Conservation (phyloP, 352 stramenopile species). For the Aphanomyces stellatus region DNA sequence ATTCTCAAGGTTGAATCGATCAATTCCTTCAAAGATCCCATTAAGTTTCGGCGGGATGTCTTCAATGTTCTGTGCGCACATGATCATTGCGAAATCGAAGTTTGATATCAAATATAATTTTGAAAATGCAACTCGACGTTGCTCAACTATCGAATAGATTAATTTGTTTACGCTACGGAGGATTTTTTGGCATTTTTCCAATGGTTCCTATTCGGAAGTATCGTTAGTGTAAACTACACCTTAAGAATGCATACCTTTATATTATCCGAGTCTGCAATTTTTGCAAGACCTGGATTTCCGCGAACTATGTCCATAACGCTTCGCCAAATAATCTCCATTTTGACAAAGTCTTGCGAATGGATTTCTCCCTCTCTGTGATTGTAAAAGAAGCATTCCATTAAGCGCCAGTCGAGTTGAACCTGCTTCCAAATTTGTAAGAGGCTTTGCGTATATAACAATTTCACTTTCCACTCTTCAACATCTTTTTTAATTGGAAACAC, state of each 20-base stretch:
- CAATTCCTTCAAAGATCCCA: constrained; percentile 8
- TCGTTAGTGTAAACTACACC: neutral
- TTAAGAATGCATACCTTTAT: no score
- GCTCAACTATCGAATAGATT: neutral
- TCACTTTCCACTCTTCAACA: constrained; percentile 4
- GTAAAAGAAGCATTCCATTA: constrained; percentile 6
- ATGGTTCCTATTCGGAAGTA: constrained; percentile 4
- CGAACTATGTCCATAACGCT: neutral
- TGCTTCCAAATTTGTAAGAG: neutral
- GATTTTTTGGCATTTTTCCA: constrained; percentile 8
- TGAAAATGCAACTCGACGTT: neutral
- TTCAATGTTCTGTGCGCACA: neutral
- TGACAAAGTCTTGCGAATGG: neutral
- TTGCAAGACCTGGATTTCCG: constrained; percentile 4
- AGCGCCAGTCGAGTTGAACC: neutral
- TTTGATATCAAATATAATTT: constrained; percentile 13
- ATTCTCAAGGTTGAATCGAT: neutral
- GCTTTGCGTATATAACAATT: neutral
- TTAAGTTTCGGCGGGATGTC: neutral
- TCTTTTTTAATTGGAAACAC: neutral
- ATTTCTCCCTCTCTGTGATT: neutral
- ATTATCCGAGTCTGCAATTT: constrained; percentile 10
- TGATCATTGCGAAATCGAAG: neutral
- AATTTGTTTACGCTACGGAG: neutral
- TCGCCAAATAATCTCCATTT: constrained; percentile 8